Base-by-base conservation (phyloP, 169 alveolate species). In the Amoebophrya sp. region DNA sequence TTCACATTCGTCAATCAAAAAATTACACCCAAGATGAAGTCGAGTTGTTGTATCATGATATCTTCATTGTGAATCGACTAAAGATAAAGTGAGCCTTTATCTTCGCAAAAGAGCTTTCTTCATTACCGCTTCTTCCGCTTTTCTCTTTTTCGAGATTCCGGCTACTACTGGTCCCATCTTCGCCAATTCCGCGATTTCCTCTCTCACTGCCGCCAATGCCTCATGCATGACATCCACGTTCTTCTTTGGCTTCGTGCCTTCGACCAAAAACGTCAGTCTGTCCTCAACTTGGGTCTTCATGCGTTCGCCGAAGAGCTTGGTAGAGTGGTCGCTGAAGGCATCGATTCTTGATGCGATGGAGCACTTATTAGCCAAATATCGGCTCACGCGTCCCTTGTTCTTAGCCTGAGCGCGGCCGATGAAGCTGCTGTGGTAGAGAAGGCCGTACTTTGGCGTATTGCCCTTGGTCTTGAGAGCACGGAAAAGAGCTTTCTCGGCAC, bases 401-500 rank as follows among this genome's bases (percentile, higher is more conserved):
- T 98, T 97, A 83, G 95, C 95, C 47, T 98, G 97, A 24, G 99
- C 99, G 93, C 98, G 97, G n/a, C 99, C 99, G 89, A 99, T 98
- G 96, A 97, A 98, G 89, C 98, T 95, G 1, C 99, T 97, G 95
- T 99, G 98, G 95, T 96, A 99, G 90, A 99, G 99, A 98, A 77
- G 99, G 38, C 99, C 99, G 95, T 99, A 99, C 95, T 99, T 99
- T 12, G 99, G 99, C 38, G 99, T 99, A 94, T 98, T 97, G 89
- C 98, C 97, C 95, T 97, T 98, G 12, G 99, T 98, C 96, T 98
- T 98, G 94, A 99, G 94, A 91, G 99, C 99, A 93, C 99, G 97
- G 95, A 99, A 99, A 65, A 99, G 95, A 33, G 99, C 99, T 95
- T 98, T 98, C 23, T 29, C 33, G 53, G 89, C 95, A 95, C 98